Conservation (phyloP, 352 stramenopile species). For the Pythium insidiosum region DNA sequence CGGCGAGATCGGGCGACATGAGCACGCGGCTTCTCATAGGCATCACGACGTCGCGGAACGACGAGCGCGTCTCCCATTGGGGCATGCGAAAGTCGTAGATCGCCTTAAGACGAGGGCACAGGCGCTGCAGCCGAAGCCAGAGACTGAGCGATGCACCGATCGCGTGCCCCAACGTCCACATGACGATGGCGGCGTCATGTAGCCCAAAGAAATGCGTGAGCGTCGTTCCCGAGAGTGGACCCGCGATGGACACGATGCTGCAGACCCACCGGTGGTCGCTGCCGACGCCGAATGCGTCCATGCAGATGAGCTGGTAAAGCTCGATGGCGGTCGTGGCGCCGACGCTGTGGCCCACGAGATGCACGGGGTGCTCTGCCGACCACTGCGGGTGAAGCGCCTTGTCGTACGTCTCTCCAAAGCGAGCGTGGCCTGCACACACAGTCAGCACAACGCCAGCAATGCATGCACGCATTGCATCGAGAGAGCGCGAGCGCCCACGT, state of each 20-base stretch:
- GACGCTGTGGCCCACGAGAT: conserved; percentile 56
- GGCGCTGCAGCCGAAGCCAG: conserved; percentile 32
- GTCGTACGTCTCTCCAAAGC: conserved; percentile 33
- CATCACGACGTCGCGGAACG: conserved; percentile 24
- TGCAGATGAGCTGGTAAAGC: conserved; percentile 57
- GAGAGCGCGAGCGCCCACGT: no score
- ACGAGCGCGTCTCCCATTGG: conserved; percentile 32
- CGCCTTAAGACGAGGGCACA: conserved; percentile 30
- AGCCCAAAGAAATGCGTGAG: conserved; percentile 44
- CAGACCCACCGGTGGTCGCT: conserved; percentile 43
- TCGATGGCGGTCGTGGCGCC: conserved; percentile 58
- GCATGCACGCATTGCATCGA: no score
- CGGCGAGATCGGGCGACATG: conserved; percentile 26
- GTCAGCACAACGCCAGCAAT: no score
- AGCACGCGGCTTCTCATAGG: conserved; percentile 26
- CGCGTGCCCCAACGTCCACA: conserved; percentile 26
- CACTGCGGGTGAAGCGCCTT: conserved; percentile 25
- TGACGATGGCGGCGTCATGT: conserved; percentile 23
- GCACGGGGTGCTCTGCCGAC: conserved; percentile 40
- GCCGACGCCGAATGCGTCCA: no score
- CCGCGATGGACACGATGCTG: conserved; percentile 53
- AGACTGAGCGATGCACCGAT: conserved; percentile 24
- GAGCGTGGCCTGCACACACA: conserved; percentile 34
- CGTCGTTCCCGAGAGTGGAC: conserved; percentile 44
- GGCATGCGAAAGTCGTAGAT: conserved; percentile 47